Conservation (phyloP, 2,329 filamentous ascomycete species). For the Lasiodiplodia citricola region DNA sequence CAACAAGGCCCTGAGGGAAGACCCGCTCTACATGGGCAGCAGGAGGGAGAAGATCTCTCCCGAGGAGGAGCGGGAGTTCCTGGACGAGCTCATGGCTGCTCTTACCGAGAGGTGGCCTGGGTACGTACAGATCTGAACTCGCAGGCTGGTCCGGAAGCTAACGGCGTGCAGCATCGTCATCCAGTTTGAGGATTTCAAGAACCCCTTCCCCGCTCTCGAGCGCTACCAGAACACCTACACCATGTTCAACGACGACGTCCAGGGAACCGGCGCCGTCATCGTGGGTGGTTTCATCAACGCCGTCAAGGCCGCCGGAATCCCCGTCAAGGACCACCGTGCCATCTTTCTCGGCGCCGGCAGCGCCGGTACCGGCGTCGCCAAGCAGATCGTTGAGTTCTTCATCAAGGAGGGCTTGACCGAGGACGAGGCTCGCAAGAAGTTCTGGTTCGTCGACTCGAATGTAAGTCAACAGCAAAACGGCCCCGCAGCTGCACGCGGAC, state of each 20-base stretch:
- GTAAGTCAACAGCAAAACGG: slow-evolving; percentile 22
- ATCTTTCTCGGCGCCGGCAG: slow-evolving; percentile 97
- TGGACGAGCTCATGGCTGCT: slow-evolving; percentile 97
- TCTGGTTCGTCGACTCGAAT: slow-evolving; percentile 97
- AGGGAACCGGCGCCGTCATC: slow-evolving; percentile 95
- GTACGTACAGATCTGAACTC: slow-evolving; percentile 47
- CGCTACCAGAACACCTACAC: slow-evolving; percentile 87
- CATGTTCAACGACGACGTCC: slow-evolving; percentile 99
- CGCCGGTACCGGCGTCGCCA: slow-evolving; percentile 94
- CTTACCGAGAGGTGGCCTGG: slow-evolving; percentile 76
- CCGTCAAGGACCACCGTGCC: slow-evolving; percentile 86
- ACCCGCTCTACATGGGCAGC: slow-evolving; percentile 90
- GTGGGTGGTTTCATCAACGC: slow-evolving; percentile 78
- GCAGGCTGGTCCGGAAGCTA: slow-evolving; percentile 34
- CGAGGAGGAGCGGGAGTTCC: slow-evolving; percentile 83
- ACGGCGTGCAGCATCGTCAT: slow-evolving; percentile 67
- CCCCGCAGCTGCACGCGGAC: background rate
- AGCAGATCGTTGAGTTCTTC: slow-evolving; percentile 97
- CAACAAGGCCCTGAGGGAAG: slow-evolving; percentile 70
- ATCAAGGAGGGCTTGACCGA: slow-evolving; percentile 89
- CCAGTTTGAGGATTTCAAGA: slow-evolving; percentile 98
- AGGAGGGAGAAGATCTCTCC: slow-evolving; percentile 79
- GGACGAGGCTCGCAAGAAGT: slow-evolving; percentile 84
- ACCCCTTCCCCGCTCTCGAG: slow-evolving; percentile 91
- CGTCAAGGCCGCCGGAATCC: slow-evolving; percentile 84